phyloP scores from a whole-genome alignment of 2,329 filamentous ascomycete genomes.

The Xylariaceae sp. region DNA sequence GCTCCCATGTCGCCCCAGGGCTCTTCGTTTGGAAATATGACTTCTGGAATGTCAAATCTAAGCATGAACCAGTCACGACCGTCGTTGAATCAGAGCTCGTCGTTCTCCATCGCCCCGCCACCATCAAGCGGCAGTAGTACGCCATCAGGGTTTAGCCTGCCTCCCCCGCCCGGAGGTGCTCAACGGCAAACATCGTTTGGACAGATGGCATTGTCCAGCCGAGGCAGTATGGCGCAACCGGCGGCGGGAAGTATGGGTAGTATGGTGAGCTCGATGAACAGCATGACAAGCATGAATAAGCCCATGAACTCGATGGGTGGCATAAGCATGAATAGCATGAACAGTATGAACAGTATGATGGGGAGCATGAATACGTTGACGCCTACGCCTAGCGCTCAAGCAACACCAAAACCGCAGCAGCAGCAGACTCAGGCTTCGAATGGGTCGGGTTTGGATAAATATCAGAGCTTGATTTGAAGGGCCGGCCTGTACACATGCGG shows the following conservation, averaged over 20 bases:
- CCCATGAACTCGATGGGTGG: constrained; percentile 22
- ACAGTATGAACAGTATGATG: neutral
- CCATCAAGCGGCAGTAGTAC: constrained; percentile 31
- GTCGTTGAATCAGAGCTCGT: constrained; percentile 34
- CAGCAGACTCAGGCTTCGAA: constrained; percentile 21
- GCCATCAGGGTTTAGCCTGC: constrained; percentile 42
- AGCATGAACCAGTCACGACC: constrained; percentile 41
- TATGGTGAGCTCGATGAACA: constrained; percentile 19
- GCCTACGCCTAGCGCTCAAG: constrained; percentile 5
- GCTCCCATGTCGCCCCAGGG: constrained; percentile 25
- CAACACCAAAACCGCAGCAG: constrained; percentile 22
- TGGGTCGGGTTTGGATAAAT: constrained; percentile 52
- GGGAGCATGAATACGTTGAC: neutral
- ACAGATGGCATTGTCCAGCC: constrained; percentile 10
- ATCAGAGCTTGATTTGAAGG: neutral
- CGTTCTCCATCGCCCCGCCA: constrained; percentile 57
- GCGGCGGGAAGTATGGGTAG: constrained; percentile 17
- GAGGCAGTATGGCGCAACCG: constrained; percentile 12
- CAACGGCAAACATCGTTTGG: constrained; percentile 21
- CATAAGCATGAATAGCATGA: constrained; percentile 6
- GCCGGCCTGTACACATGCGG: neutral
- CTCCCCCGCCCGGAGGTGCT: constrained; percentile 37
- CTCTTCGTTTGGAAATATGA: constrained; percentile 34
- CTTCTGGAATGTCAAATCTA: constrained; percentile 43
- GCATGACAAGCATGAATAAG: constrained; percentile 17